phyloP scores from a whole-genome alignment of 441 rosid genomes.

The Viola pubescens region DNA sequence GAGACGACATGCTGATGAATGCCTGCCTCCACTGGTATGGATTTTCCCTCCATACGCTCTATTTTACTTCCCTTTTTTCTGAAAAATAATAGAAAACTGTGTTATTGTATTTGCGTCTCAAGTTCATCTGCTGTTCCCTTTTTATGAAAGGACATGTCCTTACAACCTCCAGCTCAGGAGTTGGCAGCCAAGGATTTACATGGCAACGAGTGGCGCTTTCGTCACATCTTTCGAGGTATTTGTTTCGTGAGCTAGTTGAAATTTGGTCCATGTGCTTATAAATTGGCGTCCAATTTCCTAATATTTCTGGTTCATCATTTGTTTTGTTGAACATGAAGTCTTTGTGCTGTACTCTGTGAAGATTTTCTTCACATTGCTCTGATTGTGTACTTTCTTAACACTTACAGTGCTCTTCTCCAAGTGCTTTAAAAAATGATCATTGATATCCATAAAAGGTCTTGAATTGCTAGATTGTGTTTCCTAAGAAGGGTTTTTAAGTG shows the following conservation, averaged over 20 bases:
- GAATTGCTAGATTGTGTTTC: not conserved
- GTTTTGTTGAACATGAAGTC: no score
- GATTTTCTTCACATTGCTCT: no score
- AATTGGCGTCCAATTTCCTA: no score
- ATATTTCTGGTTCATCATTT: no score
- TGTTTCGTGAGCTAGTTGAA: slow-evolving; percentile 6
- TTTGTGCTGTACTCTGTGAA: no score
- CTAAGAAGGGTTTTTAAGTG: no score
- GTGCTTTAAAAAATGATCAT: no score
- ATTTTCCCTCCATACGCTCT: not conserved
- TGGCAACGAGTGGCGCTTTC: slow-evolving; percentile 88
- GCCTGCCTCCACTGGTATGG: slow-evolving; percentile 74
- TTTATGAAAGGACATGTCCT: slow-evolving; percentile 63
- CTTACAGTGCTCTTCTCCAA: no score
- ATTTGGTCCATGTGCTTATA: not conserved
- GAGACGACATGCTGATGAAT: slow-evolving; percentile 85
- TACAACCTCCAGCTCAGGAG: slow-evolving; percentile 90
- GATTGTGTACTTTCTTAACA: no score
- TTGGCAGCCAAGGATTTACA: slow-evolving; percentile 89
- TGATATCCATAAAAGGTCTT: not conserved
- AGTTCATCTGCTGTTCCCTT: not conserved
- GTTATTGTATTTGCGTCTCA: not conserved
- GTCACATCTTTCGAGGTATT: slow-evolving; percentile 90
- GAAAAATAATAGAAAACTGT: no score
- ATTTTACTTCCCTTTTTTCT: not conserved